Base-by-base conservation (phyloP, 2,329 filamentous ascomycete genomes). In the Aaosphaeria pasadenensis region DNA sequence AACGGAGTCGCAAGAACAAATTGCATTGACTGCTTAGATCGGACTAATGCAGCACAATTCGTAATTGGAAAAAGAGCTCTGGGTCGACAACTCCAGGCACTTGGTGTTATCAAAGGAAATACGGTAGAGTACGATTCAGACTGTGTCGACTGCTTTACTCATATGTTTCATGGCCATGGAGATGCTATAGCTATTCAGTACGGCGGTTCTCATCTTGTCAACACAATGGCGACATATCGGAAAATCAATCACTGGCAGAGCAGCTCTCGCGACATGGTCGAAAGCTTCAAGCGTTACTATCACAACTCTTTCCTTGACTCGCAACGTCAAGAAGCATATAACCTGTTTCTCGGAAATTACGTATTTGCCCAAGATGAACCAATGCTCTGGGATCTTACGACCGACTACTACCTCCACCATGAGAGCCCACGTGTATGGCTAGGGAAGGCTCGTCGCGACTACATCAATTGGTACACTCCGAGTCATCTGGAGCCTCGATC, bases 231-330 rank as follows among this genome's bases (percentile, higher is more conserved):
- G 56, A 99, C 94, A 4, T 99, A 99, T 69, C 88, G 94, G 48
- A 97, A 97, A 72, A 95, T 96, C 68, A 97, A 97, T 58, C 92
- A 97, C 68, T 99, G 94, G 94, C 95, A 91, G 28, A 96, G 90
- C 60, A 91, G 96, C 69, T 96, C 92, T 2, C 83, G 94, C 57
- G 94, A 99, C 69, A 97, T 99, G 92, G 91, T 99, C 24, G 94
- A 99, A 73, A 96, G 90, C 68, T 96, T 99, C 77, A 99, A 97
- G 70, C 84, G 94, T 30, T 99, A 97, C 70, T 99, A 99, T 71
- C 96, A 97, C 73, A 99, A 99, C 65, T 95, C 92, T 0, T 99
- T 99, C 67, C 81, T 99, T 6, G 94, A 99, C 69, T 91, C 88
- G n/a, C 94, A 99, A 66, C 85, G 94, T 31, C 94, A 99, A 71